A percentile compares a stretch with the other conserved stretches of the same genome.
These are phyloP conservation scores for Leccinum sublutescens DNA, from an alignment of 768 basidiomycete species.

Conservation along the genomic window DNA sequence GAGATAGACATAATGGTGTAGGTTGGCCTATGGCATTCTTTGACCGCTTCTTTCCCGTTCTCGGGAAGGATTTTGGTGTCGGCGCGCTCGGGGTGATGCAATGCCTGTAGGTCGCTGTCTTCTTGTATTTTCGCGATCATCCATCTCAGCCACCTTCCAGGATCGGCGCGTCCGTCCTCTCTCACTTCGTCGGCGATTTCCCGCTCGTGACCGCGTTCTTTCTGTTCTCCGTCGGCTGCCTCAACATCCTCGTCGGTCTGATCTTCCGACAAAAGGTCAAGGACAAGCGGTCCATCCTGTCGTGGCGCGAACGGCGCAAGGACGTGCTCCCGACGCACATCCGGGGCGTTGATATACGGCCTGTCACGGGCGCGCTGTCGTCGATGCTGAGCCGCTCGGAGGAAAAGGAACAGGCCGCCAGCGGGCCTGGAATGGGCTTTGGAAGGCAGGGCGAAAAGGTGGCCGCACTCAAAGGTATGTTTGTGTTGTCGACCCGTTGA, in stretches of 20 bases:
- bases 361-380: conserved; percentile 16
- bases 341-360: conserved; percentile 23
- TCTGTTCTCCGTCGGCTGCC: conserved; percentile 77
- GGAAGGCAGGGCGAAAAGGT: conserved; percentile 79
- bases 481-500: conserved; percentile 2
- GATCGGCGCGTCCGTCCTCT: conserved; percentile 67
- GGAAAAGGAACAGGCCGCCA: conserved; percentile 25
- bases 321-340: conserved; percentile 51
- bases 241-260: conserved; percentile 80
- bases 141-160: conserved; percentile 29
- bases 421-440: conserved; percentile 63
- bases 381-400: conserved; percentile 7
- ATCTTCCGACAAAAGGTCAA: conserved; percentile 73
- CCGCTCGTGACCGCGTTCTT: conserved; percentile 86
- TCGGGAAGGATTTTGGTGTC: conserved; percentile 83
- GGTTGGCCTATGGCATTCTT: conserved; percentile 80
- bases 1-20: neutral
- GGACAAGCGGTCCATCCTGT: conserved; percentile 60
- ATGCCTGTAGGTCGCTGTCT: conserved; percentile 54
- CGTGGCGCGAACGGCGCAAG: conserved; percentile 61
- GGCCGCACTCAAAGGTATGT: conserved; percentile 60
- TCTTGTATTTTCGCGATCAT: neutral
- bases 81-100: conserved; percentile 89
- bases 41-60: conserved; percentile 85
- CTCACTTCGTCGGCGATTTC: conserved; percentile 78